Evolutionary conservation across 139 green algal species (phyloP), one percentile per base, ranked within the genome.

Genomic region (Diplosphaera chodatii): DNA sequence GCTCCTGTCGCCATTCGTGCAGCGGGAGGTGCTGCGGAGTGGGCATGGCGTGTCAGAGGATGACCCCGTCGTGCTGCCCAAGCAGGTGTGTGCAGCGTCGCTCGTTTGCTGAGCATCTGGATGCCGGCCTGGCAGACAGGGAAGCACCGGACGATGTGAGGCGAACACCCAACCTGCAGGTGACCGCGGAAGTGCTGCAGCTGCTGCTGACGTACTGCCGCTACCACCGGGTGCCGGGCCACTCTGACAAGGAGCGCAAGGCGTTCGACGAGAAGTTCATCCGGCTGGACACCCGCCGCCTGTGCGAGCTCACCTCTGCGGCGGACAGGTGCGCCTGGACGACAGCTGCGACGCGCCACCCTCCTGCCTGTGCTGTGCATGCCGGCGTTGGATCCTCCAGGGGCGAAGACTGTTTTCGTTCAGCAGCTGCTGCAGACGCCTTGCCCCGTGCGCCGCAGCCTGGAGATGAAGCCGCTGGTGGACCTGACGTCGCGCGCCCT

Each of bases 181-280:
- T 86, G 0, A 67, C 65, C 20, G 32, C 29, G 22, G 73, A 83
- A 1, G 64, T 83, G 31, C 78, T 88, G 67, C 62, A 72, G 18
- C 79, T 89, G 25, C 77, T 91, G 20, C 40, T 82, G 25, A 72
- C 82, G 32, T 91, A 91, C 67, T 91, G 85, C 68, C 64, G 62
- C 30, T 91, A 82, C 67, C 85, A 91, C 68, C 56, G 72, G 1
- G 79, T 79, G 27, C 71, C 75, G 4, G 85, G 85, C 8, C 70
- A 85, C 27, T 90, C 83, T 4, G 85, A 91, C 77, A 91, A 92
- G 74, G 87, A 93, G 70, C 80, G 86, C 15, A 89, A 87, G 74
- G 55, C 85, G 23, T 91, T 89, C 79, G 84, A 93, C 48, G 87
- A 92, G 64, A 80, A 80, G 68, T 90, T 91, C 59, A 80, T 91